A percentile compares a stretch with the other conserved stretches of the same genome.
Conservation (phyloP, 1,139 yeast species). For the Hemisphaericaspora subhashii region DNA sequence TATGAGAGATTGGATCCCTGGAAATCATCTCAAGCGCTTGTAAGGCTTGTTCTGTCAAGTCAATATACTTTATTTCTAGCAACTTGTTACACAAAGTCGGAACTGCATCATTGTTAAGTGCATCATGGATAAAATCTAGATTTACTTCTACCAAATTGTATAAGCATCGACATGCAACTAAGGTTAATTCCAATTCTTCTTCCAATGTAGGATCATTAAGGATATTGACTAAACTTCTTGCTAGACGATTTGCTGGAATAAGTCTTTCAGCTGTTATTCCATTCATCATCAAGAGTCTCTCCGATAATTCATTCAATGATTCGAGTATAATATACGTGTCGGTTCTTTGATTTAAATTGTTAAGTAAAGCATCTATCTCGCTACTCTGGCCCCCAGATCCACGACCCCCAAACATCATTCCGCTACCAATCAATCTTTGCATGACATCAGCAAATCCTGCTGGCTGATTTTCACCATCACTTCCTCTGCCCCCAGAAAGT, state of each 20-base stretch:
- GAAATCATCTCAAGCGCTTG: slow-evolving; percentile 74
- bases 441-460: slow-evolving; percentile 36
- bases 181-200: slow-evolving; percentile 74
- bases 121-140: slow-evolving; percentile 62
- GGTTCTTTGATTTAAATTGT: slow-evolving; percentile 43
- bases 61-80: slow-evolving; percentile 78
- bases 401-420: slow-evolving; percentile 22
- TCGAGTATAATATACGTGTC: slow-evolving; percentile 54
- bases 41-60: slow-evolving; percentile 88
- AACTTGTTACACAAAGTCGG: slow-evolving; percentile 67
- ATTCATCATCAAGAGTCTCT: slow-evolving; percentile 66
- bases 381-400: slow-evolving; percentile 18
- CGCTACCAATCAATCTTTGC: slow-evolving; percentile 41
- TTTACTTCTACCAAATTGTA: slow-evolving; percentile 80
- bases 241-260: slow-evolving; percentile 61
- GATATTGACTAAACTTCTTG: slow-evolving; percentile 57
- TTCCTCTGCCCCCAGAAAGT: slow-evolving; percentile 16
- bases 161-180: slow-evolving; percentile 83
- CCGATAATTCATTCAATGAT: slow-evolving; percentile 63
- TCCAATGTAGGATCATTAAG: slow-evolving; percentile 58
- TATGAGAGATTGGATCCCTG: slow-evolving; percentile 50
- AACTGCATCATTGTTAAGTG: slow-evolving; percentile 67
- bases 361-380: slow-evolving; percentile 42
- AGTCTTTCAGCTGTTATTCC: slow-evolving; percentile 60
- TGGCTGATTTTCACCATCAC: slow-evolving; percentile 5